These are phyloP conservation scores for Irpex sp. DNA, from an alignment of 1,284 basidiomycete genomes.

Conservation along the genomic window DNA sequence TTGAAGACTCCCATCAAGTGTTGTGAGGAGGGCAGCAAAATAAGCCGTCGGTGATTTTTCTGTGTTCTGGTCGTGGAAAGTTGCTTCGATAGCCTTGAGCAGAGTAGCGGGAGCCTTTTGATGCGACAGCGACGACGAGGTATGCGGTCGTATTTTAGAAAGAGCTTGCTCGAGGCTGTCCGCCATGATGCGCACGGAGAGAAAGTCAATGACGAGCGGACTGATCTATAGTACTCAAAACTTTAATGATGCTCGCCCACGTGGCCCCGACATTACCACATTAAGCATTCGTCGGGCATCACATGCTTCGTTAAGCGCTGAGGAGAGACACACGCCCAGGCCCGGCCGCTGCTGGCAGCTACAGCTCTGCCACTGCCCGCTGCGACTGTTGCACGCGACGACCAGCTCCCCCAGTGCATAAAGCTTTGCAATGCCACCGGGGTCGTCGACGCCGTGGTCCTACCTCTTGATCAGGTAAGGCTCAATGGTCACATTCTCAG, in stretches of 20 bases:
- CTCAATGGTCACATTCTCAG: background rate
- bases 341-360: too few relatives aligned
- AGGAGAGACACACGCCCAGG: too few relatives aligned
- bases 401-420: background rate
- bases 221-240: background rate
- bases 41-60: conserved; percentile 79
- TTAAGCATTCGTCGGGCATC: background rate
- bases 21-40: conserved; percentile 82
- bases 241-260: background rate
- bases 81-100: conserved; percentile 85
- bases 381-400: background rate
- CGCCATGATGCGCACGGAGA: conserved; percentile 19
- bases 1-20: conserved; percentile 71
- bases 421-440: conserved; percentile 30
- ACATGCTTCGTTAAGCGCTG: too few relatives aligned
- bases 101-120: conserved; percentile 92
- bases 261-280: background rate
- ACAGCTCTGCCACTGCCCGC: too few relatives aligned
- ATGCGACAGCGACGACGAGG: conserved; percentile 76
- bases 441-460: conserved; percentile 61
- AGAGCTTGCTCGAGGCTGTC: conserved; percentile 53
- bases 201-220: background rate
- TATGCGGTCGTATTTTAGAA: conserved; percentile 87
- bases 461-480: conserved; percentile 61
- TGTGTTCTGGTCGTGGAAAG: conserved; percentile 77